Evolutionary conservation across 306 rosid genomes (phyloP), one percentile per base, ranked within the genome.

Genomic region (Dicorynia guianensis): DNA sequence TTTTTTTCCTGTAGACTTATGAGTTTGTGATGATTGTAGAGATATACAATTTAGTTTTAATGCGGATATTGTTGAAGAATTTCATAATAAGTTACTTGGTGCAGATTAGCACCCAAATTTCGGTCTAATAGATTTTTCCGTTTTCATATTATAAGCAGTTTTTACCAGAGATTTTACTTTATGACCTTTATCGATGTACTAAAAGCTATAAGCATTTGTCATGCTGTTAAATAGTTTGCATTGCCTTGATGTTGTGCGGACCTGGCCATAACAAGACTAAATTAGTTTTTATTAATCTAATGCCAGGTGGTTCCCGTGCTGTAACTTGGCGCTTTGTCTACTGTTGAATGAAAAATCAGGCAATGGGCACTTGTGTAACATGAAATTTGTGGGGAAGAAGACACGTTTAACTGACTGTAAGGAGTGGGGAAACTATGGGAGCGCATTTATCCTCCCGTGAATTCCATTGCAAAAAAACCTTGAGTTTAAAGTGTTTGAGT

Each of bases 11-110:
- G 68, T 78, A 75, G 55, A 69, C 17, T 80, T 79, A 57, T 74
- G 36, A 19, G 47, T 9, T 72, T 42, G 52, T 17, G 35, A 30
- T 18, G 53, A 55, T 43, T 52, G 82, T 70, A 69, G 78, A 76
- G 80, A 52, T 88, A 82, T 79, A 77, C 73, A 74, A 68, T 81
- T 75, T 48, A 75, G 57, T 81, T 60, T 76, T 75, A 63, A 62
- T 44, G 50, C 56, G 50, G 76, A 80, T 74, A 76, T 66, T 67
- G 46, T 70, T 80, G 77, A 69, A 74, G 69, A 75, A 69, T 18
- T 69, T 79, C 50, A 34, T 42, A 88, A 82, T 84, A 81, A 88
- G 73, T 79, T 63, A 56, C 64, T 72, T 60, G 70, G 79, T 78
- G 58, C 61, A 67, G 63, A 52, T 76, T 55, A 63, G 60, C 61